These are phyloP conservation scores for Cytospora paraplurivora DNA, from an alignment of 2,329 filamentous ascomycete species.

Conservation along the genomic window DNA sequence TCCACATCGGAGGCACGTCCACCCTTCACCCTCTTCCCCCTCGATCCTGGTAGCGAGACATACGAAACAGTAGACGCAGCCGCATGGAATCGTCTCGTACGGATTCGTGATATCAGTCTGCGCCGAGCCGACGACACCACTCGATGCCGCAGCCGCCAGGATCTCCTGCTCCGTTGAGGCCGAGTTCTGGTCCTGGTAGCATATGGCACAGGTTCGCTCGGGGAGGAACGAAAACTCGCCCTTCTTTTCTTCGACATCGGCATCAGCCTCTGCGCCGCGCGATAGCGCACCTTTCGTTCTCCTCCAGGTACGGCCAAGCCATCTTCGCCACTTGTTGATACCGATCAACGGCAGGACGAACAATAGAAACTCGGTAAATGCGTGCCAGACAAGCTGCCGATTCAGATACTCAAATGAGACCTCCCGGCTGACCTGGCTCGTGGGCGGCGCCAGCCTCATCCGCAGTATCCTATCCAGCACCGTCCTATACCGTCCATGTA, in stretches of 20 bases:
- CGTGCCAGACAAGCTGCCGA: constrained; percentile 97
- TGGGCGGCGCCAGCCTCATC: constrained; percentile 82
- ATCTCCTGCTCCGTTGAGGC: constrained; percentile 74
- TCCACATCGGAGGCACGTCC: constrained; percentile 87
- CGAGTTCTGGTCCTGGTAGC: constrained; percentile 90
- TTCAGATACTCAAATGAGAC: constrained; percentile 98
- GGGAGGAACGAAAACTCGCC: constrained; percentile 86
- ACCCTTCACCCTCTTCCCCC: constrained; percentile 90
- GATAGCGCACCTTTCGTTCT: constrained; percentile 70
- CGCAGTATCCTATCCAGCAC: constrained; percentile 82
- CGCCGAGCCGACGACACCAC: constrained; percentile 82
- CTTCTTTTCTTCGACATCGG: constrained; percentile 48
- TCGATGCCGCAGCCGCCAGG: constrained; percentile 65
- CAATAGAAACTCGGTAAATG: constrained; percentile 98
- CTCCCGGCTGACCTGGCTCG: constrained; percentile 82
- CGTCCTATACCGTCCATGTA: constrained; percentile 89
- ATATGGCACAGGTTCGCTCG: constrained; percentile 93
- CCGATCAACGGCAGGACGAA: constrained; percentile 97
- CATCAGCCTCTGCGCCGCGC: constrained; percentile 32
- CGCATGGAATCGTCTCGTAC: constrained; percentile 87
- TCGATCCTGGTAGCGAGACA: constrained; percentile 90
- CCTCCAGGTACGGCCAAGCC: constrained; percentile 84
- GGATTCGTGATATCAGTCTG: constrained; percentile 95
- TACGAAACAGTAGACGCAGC: constrained; percentile 94
- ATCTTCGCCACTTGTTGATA: constrained; percentile 88